Conservation (phyloP, 202 grass and related monocot genomes). For the Saccharum hybrid region DNA sequence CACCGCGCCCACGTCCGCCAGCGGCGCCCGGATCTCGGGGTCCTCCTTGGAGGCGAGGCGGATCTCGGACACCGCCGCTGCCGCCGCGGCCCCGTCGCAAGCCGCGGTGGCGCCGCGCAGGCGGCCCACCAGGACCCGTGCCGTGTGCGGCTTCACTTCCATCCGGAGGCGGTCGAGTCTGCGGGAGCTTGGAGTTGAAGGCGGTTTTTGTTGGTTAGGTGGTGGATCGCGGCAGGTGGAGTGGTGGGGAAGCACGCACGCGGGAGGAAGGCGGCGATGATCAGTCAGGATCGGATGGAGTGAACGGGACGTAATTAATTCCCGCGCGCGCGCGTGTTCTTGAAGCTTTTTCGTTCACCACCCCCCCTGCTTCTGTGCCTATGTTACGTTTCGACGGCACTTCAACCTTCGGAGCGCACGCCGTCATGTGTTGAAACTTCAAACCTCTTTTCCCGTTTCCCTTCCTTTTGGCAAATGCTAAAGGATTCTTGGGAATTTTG, state of each 20-base stretch:
- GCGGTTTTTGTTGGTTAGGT: not conserved
- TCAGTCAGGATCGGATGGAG: not conserved
- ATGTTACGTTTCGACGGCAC: not conserved
- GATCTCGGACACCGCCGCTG: no score
- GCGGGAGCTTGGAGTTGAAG: not conserved
- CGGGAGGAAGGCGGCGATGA: not conserved
- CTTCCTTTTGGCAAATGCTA: not conserved
- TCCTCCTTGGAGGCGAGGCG: no score
- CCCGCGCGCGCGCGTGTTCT: not conserved
- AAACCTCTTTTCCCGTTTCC: not conserved
- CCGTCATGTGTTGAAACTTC: constrained; percentile 27
- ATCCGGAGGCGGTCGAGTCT: constrained; percentile 27
- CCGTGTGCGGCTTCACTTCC: constrained; percentile 75
- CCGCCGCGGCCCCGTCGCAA: no score
- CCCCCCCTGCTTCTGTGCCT: no score
- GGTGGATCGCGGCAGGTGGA: not conserved
- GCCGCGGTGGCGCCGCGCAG: constrained; percentile 48
- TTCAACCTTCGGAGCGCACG: not conserved
- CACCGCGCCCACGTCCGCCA: no score
- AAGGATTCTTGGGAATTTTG: not conserved
- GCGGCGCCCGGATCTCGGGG: no score
- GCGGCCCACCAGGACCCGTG: constrained; percentile 60
- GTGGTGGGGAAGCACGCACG: not conserved
- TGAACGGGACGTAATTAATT: not conserved
- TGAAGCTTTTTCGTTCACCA: constrained; percentile 7